Conservation (phyloP, 768 basidiomycete genomes). For the Leccinum subtestaceum region DNA sequence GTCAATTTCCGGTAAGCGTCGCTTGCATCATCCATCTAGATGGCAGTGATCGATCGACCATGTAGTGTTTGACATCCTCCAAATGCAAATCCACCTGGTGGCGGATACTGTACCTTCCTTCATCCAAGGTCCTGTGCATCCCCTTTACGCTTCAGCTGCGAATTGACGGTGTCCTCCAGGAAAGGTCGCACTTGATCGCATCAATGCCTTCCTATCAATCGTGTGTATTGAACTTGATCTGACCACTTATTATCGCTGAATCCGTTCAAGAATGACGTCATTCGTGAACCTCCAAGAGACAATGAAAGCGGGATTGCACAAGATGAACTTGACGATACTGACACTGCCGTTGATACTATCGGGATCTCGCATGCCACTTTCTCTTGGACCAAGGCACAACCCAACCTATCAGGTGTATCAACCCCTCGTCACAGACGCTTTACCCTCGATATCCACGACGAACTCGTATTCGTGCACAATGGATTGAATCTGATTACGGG, state of each 20-base stretch:
- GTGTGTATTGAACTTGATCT: neutral
- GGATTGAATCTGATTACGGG: slow-evolving; percentile 58
- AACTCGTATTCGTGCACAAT: slow-evolving; percentile 51
- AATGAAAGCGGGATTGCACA: neutral
- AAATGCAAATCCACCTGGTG: neutral
- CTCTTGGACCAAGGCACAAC: slow-evolving; percentile 6
- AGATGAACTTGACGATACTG: neutral
- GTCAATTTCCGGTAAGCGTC: slow-evolving; percentile 6
- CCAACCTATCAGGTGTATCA: neutral
- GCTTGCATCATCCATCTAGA: neutral
- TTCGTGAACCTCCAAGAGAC: neutral
- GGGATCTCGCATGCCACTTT: slow-evolving; percentile 8
- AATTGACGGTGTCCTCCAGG: slow-evolving; percentile 14
- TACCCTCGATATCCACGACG: slow-evolving; percentile 46
- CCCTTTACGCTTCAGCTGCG: slow-evolving; percentile 16
- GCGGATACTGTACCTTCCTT: neutral
- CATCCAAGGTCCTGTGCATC: slow-evolving; percentile 20
- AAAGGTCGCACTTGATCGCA: slow-evolving; percentile 11
- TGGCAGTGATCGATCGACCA: neutral
- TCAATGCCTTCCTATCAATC: slow-evolving; percentile 4
- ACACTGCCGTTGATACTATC: neutral
- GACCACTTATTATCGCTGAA: neutral
- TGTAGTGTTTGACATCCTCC: slow-evolving; percentile 5
- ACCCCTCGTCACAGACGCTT: slow-evolving; percentile 37
- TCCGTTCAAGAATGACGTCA: neutral